These are phyloP conservation scores for Stipa capillata DNA, from an alignment of 176 grass and related monocot genomes.

Conservation along the genomic window DNA sequence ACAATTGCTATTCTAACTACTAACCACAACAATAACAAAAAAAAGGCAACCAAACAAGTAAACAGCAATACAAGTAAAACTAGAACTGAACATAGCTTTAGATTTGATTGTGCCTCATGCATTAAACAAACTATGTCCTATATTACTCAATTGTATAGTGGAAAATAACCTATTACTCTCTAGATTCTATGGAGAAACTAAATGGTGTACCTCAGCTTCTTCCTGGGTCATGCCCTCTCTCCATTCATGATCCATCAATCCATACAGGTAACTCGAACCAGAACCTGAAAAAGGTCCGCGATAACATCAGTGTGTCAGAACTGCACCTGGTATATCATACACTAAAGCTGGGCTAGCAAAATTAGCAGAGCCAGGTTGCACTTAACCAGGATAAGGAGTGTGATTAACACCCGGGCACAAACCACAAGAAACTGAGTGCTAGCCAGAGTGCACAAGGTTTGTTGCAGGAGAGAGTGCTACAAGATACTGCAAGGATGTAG, in stretches of 20 bases:
- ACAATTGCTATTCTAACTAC: neutral
- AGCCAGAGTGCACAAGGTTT: no score
- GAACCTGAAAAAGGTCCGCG: constrained; percentile 46
- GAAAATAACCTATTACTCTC: neutral
- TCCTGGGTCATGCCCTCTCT: constrained; percentile 87
- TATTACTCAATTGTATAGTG: neutral
- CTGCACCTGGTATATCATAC: neutral
- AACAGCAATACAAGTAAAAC: neutral
- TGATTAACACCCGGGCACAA: no score
- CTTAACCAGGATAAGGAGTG: no score
- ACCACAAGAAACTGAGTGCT: no score
- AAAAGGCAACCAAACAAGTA: neutral
- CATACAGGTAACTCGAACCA: constrained; percentile 87
- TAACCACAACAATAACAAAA: neutral
- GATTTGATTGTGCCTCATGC: neutral
- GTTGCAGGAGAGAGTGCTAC: no score
- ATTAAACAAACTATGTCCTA: neutral
- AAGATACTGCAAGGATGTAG: neutral
- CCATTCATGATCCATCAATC: constrained; percentile 91
- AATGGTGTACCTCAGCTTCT: constrained; percentile 72
- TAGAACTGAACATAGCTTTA: neutral
- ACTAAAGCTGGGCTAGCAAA: neutral
- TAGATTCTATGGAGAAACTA: neutral
- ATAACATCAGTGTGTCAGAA: neutral
- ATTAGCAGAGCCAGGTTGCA: no score